Conservation (phyloP, 345 rosid genomes). For the Melaleuca alternifolia region DNA sequence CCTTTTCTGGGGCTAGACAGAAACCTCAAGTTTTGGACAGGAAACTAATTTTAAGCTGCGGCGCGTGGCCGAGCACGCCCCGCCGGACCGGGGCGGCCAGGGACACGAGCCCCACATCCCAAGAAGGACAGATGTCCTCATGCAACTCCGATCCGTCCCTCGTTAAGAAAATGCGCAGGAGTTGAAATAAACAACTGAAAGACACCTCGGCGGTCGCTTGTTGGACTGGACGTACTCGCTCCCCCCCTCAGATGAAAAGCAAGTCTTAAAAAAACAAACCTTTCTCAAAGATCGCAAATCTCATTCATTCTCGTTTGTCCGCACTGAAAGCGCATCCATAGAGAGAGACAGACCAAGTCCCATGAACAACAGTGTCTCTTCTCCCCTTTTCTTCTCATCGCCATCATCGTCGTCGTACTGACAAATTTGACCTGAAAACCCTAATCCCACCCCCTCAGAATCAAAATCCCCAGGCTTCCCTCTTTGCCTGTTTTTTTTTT, state of each 20-base stretch:
- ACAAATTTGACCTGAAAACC: not conserved
- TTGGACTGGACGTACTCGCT: too few species aligned
- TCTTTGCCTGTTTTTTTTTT: not conserved
- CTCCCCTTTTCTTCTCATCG: not conserved
- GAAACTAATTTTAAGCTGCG: not conserved
- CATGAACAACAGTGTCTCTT: not conserved
- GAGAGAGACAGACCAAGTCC: too few species aligned
- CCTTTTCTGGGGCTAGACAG: too few species aligned
- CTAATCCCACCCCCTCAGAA: not conserved
- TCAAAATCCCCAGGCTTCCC: not conserved
- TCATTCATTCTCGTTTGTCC: not conserved
- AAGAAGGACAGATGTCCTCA: not conserved
- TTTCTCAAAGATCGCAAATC: too few species aligned
- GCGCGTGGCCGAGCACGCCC: not conserved
- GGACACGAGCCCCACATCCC: not conserved
- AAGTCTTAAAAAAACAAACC: too few species aligned
- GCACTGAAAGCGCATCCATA: too few species aligned
- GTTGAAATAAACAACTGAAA: not conserved
- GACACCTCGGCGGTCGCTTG: not conserved
- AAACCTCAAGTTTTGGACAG: not conserved
- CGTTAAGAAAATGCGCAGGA: not conserved
- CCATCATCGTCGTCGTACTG: not conserved
- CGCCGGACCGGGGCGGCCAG: not conserved
- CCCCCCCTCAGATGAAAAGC: too few species aligned
- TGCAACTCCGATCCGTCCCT: not conserved